Evolutionary conservation across 1,284 basidiomycete genomes (phyloP).

Genomic region (Hortiboletus rubellus): DNA sequence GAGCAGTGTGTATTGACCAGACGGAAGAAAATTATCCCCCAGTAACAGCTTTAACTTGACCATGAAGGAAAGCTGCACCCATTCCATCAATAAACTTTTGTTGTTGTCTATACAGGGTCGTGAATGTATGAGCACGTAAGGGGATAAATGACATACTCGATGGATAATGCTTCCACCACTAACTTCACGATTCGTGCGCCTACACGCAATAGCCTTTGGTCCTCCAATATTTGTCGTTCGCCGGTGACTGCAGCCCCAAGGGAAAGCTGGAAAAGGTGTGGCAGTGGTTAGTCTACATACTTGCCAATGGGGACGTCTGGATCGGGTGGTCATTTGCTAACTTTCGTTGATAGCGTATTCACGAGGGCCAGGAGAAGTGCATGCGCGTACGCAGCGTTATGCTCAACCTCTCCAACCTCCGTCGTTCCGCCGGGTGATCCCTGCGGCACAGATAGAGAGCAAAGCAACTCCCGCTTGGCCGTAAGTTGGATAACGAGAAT

Average conservation of each 20-base stretch:
- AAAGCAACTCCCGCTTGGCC: conserved; percentile 77
- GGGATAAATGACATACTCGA: conserved; percentile 52
- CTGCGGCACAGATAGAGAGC: conserved; percentile 37
- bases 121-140: conserved; percentile 10
- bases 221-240: conserved; percentile 44
- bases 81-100: conserved; percentile 54
- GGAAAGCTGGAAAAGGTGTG: conserved; percentile 70
- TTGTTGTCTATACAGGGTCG: conserved; percentile 47
- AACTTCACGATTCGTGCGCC: conserved; percentile 66
- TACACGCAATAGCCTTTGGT: conserved; percentile 65
- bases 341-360: conserved; percentile 67
- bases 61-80: conserved; percentile 60
- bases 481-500: conserved; percentile 78
- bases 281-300: conserved; percentile 75
- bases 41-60: conserved; percentile 55
- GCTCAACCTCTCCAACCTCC: conserved; percentile 32
- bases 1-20: no score
- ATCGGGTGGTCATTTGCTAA: conserved; percentile 49
- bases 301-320: conserved; percentile 76
- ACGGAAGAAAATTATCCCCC: conserved; percentile 40
- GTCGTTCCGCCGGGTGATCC: conserved; percentile 7
- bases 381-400: conserved; percentile 76
- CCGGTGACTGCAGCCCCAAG: conserved; percentile 53
- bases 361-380: conserved; percentile 74
- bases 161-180: conserved; percentile 63